A percentile compares a stretch with the other conserved stretches of the same genome.
These are phyloP conservation scores for Macrolepiota albuminosa DNA, from an alignment of 768 basidiomycete species.

Conservation along the genomic window DNA sequence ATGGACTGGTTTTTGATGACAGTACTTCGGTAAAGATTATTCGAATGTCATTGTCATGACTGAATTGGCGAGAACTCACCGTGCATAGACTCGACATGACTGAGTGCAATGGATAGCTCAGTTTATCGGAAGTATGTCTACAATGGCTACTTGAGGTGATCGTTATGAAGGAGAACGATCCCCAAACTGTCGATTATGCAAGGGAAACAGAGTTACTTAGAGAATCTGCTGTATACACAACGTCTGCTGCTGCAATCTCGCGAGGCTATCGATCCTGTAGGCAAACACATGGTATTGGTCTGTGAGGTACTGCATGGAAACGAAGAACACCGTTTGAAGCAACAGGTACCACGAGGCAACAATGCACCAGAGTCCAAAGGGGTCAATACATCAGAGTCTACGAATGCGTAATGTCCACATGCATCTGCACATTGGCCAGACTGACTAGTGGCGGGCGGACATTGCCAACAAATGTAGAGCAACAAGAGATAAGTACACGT, in stretches of 20 bases:
- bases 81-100: slow-evolving; percentile 2
- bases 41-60: background rate
- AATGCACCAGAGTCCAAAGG: background rate
- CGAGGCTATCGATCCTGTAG: background rate
- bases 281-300: background rate
- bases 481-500: background rate
- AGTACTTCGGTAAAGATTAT: slow-evolving; percentile 32
- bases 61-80: background rate
- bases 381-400: background rate
- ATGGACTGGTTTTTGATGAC: slow-evolving; percentile 53
- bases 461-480: background rate
- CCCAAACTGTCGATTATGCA: background rate
- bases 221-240: background rate
- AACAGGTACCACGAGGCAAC: background rate
- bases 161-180: background rate
- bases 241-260: background rate
- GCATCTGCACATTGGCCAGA: background rate
- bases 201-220: background rate
- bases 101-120: background rate
- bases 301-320: background rate
- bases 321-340: background rate
- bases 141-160: background rate
- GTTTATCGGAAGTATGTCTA: background rate
- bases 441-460: background rate
- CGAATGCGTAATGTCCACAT: background rate